These are phyloP conservation scores for Yarrowia osloensis DNA, from an alignment of 805 yeast genomes.

Conservation along the genomic window DNA sequence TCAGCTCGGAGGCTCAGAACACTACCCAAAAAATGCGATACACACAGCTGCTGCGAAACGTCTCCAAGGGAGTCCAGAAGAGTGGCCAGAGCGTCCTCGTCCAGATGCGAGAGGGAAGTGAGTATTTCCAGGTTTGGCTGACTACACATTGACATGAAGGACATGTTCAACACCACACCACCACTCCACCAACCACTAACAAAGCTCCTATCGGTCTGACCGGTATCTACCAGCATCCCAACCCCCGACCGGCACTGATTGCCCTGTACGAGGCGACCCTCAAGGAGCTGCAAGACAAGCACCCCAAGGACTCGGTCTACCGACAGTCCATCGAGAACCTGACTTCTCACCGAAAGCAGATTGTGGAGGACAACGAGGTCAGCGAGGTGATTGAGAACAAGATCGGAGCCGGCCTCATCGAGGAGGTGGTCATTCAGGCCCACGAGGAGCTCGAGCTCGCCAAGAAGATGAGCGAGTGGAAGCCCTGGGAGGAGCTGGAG, in stretches of 20 bases:
- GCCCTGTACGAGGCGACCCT: conserved; percentile 72
- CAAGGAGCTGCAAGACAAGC: conserved; percentile 55
- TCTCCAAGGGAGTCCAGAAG: conserved; percentile 29
- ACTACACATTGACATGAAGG: background rate
- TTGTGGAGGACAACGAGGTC: conserved; percentile 65
- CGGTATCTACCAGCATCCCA: conserved; percentile 76
- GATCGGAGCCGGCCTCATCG: conserved; percentile 82
- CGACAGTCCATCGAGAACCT: conserved; percentile 71
- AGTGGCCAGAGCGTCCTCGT: conserved; percentile 31
- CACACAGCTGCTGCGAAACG: conserved; percentile 31
- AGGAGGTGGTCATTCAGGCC: conserved; percentile 80
- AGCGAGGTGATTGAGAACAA: conserved; percentile 66
- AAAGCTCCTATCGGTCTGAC: conserved; percentile 74
- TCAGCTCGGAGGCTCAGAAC: conserved; percentile 3
- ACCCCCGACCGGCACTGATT: conserved; percentile 76
- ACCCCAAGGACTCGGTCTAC: conserved; percentile 74
- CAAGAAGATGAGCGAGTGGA: conserved; percentile 65
- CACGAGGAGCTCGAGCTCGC: conserved; percentile 74
- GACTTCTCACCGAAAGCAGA: conserved; percentile 65
- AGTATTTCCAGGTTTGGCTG: background rate
- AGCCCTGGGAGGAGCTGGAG: conserved; percentile 77
- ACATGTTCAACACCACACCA: background rate
- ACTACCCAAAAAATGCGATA: conserved; percentile 16
- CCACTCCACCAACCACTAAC: background rate
- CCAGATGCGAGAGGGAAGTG: conserved; percentile 30